These are phyloP conservation scores for Amphibolis antarctica DNA, from an alignment of 106 monocot species.

Conservation along the genomic window DNA sequence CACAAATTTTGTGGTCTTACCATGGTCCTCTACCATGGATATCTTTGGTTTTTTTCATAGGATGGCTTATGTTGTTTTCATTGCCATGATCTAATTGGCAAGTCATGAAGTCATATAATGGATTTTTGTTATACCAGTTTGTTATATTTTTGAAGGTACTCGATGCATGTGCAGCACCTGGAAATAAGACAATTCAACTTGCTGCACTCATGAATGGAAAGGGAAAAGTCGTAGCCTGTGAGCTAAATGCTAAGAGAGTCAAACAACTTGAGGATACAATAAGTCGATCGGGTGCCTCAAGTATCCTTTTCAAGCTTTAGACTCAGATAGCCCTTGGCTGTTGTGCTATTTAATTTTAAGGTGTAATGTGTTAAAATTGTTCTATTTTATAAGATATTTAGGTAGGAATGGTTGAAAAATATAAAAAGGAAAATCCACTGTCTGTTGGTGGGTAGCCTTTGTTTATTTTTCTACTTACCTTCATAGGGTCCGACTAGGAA, in stretches of 20 bases:
- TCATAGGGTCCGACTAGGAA: too few species aligned
- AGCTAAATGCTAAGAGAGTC: slow-evolving; percentile 55
- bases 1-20: neutral
- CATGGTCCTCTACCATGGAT: too few species aligned
- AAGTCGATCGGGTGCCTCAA: slow-evolving; percentile 63
- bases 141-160: slow-evolving; percentile 47
- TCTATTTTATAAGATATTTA: too few species aligned
- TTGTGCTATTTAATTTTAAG: neutral
- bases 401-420: too few species aligned
- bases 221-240: slow-evolving; percentile 77
- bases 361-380: too few species aligned
- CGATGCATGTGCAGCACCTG: slow-evolving; percentile 98
- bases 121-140: neutral
- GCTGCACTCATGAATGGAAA: slow-evolving; percentile 81
- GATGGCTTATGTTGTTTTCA: neutral
- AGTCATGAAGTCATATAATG: neutral
- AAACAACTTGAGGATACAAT: slow-evolving; percentile 47
- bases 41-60: neutral
- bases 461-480: too few species aligned
- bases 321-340: neutral
- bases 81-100: neutral
- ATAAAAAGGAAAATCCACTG: too few species aligned
- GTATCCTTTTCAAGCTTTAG: slow-evolving; percentile 41
- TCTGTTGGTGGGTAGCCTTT: too few species aligned
- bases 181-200: slow-evolving; percentile 94